A percentile compares a stretch with the other conserved stretches of the same genome.
Evolutionary conservation across 2,329 filamentous ascomycete genomes (phyloP).

Genomic region (Aspergillus cejpii): DNA sequence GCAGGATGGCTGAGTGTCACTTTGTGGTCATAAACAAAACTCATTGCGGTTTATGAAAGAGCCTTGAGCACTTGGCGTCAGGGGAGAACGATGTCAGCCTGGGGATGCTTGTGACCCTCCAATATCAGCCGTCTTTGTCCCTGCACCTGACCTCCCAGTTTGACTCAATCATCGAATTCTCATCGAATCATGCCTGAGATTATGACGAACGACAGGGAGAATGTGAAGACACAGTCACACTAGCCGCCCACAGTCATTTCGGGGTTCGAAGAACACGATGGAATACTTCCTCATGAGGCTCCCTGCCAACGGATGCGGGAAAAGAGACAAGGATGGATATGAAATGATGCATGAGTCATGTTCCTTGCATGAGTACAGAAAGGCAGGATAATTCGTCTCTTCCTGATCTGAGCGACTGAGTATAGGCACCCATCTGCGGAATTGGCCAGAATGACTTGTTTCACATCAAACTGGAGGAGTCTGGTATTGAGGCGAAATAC

Average conservation of each 20-base stretch:
- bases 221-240: neutral
- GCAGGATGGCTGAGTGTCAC: neutral
- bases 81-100: conserved; percentile 1
- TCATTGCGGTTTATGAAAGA: neutral
- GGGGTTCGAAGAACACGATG: too few species aligned
- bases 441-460: neutral
- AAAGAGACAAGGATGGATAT: too few species aligned
- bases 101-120: conserved; percentile 4
- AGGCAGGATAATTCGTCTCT: neutral
- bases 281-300: too few species aligned
- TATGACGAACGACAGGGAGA: neutral
- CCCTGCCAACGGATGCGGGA: too few species aligned
- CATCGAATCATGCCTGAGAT: neutral
- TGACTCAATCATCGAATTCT: conserved; percentile 1
- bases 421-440: too few species aligned
- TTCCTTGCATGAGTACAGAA: neutral
- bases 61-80: neutral
- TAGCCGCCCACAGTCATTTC: neutral
- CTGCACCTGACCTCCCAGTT: neutral
- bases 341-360: too few species aligned
- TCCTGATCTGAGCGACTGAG: neutral
- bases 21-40: neutral
- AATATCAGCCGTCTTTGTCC: neutral
- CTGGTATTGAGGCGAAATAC: neutral
- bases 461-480: neutral